Base-by-base conservation (phyloP, 2,329 filamentous ascomycete genomes). In the Aspergillus ibericus region DNA sequence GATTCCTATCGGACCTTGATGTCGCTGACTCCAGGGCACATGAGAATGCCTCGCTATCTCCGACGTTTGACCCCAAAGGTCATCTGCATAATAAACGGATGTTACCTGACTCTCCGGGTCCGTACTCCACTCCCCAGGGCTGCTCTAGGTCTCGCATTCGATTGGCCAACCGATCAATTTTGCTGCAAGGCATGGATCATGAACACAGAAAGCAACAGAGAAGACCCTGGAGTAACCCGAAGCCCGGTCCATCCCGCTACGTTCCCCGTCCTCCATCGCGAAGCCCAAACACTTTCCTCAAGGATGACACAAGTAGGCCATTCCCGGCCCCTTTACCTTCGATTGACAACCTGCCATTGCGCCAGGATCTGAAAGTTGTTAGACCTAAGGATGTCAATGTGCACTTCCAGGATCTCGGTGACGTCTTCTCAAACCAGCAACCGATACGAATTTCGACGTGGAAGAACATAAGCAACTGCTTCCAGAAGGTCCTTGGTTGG, bases 301-400 rank as follows among this genome's bases (percentile, higher is more conserved):
- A 62, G 13, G 58, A 60, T 10, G 56, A 61, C n/a, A 36, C 54
- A 12, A 51, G 54, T 32, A 44, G 52, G 46, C 59, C 63, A 34
- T 65, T 61, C 36, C 63, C 62, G n/a, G 53, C 52, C 12, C 56
- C 56, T 9, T 59, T 60, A 20, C 62, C 63, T 15, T 60, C 60
- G 9, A 53, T 61, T 20, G 56, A 61, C n/a, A 62, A 55, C 3
- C 47, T 62, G 18, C 62, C 59, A 20, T 48, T 65, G 20, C 58
- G 53, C 20, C 55, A 53, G 6, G 29, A 35, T 25, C 16, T n/a
- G 6, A 42, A 4, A 22, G 16, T 22, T 18, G 7, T 5, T 18
- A 40, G 16, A 34, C 15, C 9, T 4, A 18, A 13, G 13, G 3
- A n/a, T 44, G 25, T 25, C 51, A 34, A 18, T 20, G 32, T 22